Percentiles rank a stretch among this genome's conserved stretches.
These are phyloP conservation scores for Lichtheimia corymbifera DNA, from an alignment of 371 early-diverging fungal species.

Conservation along the genomic window DNA sequence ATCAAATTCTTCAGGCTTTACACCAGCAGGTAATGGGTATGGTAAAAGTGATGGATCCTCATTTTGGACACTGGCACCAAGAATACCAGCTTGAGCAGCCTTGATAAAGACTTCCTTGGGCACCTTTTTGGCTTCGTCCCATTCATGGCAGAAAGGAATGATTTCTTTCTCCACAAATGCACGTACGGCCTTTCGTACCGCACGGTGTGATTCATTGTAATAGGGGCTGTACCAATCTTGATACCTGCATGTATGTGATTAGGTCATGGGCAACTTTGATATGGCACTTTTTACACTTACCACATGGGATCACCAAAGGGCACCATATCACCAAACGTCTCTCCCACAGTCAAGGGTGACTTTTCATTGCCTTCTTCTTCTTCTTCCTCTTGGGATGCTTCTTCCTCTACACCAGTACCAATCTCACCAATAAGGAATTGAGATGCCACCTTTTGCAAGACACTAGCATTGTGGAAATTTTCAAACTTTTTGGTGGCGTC, in stretches of 20 bases:
- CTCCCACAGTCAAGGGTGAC: constrained; percentile 17
- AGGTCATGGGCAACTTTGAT: not conserved
- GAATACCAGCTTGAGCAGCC: constrained; percentile 74
- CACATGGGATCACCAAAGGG: constrained; percentile 87
- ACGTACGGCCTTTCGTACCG: constrained; percentile 69
- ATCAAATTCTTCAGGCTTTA: constrained; percentile 64
- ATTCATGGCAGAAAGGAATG: constrained; percentile 80
- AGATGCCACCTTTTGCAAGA: constrained; percentile 60
- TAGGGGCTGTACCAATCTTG: constrained; percentile 72
- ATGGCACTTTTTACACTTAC: constrained; percentile 30
- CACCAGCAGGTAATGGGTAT: constrained; percentile 43
- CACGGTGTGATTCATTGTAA: constrained; percentile 78
- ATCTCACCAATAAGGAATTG: constrained; percentile 61
- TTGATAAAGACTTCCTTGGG: constrained; percentile 72
- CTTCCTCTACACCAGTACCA: constrained; percentile 54
- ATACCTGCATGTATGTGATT: constrained; percentile 34
- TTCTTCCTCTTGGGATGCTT: constrained; percentile 6
- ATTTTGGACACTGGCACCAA: constrained; percentile 61
- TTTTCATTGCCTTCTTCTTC: constrained; percentile 21
- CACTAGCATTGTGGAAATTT: constrained; percentile 72
- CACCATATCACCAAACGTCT: constrained; percentile 71
- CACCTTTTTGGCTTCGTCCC: constrained; percentile 83
- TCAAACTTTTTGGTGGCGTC: constrained; percentile 91
- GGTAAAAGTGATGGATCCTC: constrained; percentile 23
- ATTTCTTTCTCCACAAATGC: constrained; percentile 78